Evolutionary conservation across 202 grass and related monocot species (phyloP), one percentile per base, ranked within the genome.

Genomic region (Carex arenaria): DNA sequence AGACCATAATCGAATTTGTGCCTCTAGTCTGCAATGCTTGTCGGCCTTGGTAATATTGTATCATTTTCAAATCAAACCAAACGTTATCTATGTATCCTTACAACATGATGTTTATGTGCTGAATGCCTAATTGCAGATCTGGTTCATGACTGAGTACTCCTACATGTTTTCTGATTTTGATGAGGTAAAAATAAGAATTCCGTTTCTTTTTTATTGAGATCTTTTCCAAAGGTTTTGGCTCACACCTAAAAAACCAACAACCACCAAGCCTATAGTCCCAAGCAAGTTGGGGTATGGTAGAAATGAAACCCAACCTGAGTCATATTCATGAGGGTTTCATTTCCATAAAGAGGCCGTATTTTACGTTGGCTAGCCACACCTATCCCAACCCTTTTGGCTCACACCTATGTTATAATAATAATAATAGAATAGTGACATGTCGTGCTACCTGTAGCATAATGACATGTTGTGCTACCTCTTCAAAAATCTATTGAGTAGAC

Each of bases 71-170:
- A 17, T 36, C 26, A 36, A 26, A 45, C 42, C 42, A 45, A 45
- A n/a, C 34, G 73, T 55, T 30, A 57, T 77, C 2, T 18, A 34
- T 77, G 42, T 17, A 31, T 36, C 23, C 53, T 31, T 57, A 36
- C 4, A 59, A 77, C 26, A 34, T 57, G 26, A 19, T 77, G 28
- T 57, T 76, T 34, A 70, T 82, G 32, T 84, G 31, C 7, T 36
- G 26, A 32, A 81, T 85, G 61, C 66, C 76, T 67, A 47, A 43
- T 54, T 85, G 77, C 88, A 99, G 96, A 90, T 99, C 76, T 94
- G 89, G 85, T 93, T 93, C 69, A 98, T 98, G 96, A 98, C 82
- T 43, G 85, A 90, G 38, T 87, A 92, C 89, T 94, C 96, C n/a
- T 90, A 93, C 82, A 89, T 94, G 38, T 93, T 99, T 89, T 75